phyloP scores from a whole-genome alignment of 257 asterid genomes.

The Primulina huaijiensis region DNA sequence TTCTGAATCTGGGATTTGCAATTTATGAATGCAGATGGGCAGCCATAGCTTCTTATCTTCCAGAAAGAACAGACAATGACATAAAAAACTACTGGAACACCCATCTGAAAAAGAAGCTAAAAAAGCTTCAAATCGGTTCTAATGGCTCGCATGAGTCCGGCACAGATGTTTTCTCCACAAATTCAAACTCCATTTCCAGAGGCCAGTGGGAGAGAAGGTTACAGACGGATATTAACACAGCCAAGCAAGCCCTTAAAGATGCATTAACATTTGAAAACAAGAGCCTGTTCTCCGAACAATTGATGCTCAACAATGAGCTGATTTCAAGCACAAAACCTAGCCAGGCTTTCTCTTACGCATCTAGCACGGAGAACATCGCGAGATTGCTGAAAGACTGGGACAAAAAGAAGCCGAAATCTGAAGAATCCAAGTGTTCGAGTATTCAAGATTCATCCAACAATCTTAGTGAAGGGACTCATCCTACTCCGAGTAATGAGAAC shows the following conservation, averaged over 20 bases:
- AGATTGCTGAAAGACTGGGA: constrained; percentile 68
- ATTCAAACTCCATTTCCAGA: constrained; percentile 38
- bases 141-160: constrained; percentile 2
- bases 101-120: constrained; percentile 81
- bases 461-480: constrained; percentile 30
- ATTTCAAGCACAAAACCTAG: constrained; percentile 11
- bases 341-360: constrained; percentile 48
- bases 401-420: constrained; percentile 30
- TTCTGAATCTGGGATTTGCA: neutral
- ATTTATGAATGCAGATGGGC: constrained; percentile 73
- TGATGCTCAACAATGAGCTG: neutral
- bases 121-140: constrained; percentile 38
- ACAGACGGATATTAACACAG: constrained; percentile 70
- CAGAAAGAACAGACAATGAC: constrained; percentile 95
- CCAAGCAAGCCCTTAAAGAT: constrained; percentile 84
- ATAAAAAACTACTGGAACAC: constrained; percentile 95
- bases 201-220: constrained; percentile 95
- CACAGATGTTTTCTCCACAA: constrained; percentile 16
- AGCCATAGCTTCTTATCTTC: constrained; percentile 93
- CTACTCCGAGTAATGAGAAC: constrained; percentile 28
- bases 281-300: constrained; percentile 1
- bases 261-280: constrained; percentile 53
- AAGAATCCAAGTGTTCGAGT: constrained; percentile 40
- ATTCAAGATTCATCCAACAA: constrained; percentile 37
- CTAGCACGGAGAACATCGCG: constrained; percentile 78